Conservation (phyloP, 2,329 filamentous ascomycete genomes). For the Hypoxylon sp. region DNA sequence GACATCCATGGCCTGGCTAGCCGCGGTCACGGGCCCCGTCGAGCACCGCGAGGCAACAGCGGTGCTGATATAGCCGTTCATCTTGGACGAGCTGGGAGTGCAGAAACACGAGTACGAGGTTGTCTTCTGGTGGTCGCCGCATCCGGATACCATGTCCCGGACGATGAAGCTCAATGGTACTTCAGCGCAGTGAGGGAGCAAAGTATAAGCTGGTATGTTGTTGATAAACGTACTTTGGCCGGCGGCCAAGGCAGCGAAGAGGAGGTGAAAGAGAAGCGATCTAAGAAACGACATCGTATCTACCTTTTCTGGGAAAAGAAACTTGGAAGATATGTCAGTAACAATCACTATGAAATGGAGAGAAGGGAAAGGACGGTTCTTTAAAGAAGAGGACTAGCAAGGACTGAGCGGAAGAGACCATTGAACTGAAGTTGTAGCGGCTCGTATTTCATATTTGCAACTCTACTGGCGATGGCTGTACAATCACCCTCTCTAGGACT, state of each 20-base stretch:
- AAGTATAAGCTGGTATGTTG: slow-evolving; percentile 1
- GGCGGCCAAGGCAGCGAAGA: not conserved
- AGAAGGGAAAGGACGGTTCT: not conserved
- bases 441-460: not conserved
- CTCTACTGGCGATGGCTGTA: not conserved
- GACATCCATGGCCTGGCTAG: slow-evolving; percentile 7
- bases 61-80: slow-evolving; percentile 6
- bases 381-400: not conserved
- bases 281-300: not conserved
- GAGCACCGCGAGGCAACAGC: slow-evolving; percentile 8
- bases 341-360: not conserved
- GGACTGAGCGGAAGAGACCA: not conserved
- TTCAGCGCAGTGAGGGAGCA: slow-evolving; percentile 6
- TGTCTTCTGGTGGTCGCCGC: slow-evolving; percentile 6
- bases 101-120: slow-evolving; percentile 23
- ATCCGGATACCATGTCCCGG: slow-evolving; percentile 16
- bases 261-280: not conserved
- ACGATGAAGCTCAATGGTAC: slow-evolving; percentile 20
- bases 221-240: slow-evolving; percentile 4
- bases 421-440: not conserved
- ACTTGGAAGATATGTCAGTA: not conserved
- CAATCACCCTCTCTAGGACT: not conserved
- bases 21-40: not conserved
- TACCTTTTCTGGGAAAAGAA: not conserved
- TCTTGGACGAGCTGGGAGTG: slow-evolving; percentile 14